Evolutionary conservation across 768 basidiomycete genomes (phyloP).

Genomic region (Leccinum olivaceopallidum): DNA sequence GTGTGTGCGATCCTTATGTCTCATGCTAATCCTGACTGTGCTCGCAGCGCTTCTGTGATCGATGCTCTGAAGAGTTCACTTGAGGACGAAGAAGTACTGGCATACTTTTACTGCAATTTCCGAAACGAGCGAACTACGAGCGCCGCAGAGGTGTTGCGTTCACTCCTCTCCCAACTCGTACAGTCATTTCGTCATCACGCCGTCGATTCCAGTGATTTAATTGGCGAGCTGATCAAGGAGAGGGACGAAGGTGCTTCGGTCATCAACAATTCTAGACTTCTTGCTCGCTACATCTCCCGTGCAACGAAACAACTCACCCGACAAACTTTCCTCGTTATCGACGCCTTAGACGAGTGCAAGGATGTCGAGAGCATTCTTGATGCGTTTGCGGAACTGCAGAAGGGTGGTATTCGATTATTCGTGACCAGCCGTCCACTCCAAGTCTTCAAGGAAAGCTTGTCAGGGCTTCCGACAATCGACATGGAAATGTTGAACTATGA

Average conservation of each 20-base stretch:
- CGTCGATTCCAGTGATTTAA: neutral
- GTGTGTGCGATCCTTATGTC: neutral
- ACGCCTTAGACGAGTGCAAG: conserved; percentile 1
- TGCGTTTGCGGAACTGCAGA: neutral
- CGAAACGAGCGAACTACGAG: conserved; percentile 11
- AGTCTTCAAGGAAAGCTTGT: neutral
- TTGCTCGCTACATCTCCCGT: conserved; percentile 5
- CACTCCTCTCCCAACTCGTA: conserved; percentile 19
- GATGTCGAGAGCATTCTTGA: neutral
- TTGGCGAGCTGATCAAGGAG: conserved; percentile 3
- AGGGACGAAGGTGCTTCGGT: neutral
- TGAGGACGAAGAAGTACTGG: conserved; percentile 3
- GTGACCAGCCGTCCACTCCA: neutral
- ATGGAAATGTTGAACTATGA: neutral
- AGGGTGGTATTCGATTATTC: neutral
- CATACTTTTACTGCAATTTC: conserved; percentile 26
- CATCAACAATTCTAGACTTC: neutral
- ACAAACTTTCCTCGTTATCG: conserved; percentile 11
- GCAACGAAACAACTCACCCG: neutral
- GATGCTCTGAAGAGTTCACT: neutral
- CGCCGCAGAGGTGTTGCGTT: conserved; percentile 14
- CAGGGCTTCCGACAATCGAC: neutral
- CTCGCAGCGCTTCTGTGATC: conserved; percentile 17
- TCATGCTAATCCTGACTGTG: neutral
- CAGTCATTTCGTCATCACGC: neutral